Conservation (phyloP, 352 stramenopile genomes). For the Pythium brachiatum region DNA sequence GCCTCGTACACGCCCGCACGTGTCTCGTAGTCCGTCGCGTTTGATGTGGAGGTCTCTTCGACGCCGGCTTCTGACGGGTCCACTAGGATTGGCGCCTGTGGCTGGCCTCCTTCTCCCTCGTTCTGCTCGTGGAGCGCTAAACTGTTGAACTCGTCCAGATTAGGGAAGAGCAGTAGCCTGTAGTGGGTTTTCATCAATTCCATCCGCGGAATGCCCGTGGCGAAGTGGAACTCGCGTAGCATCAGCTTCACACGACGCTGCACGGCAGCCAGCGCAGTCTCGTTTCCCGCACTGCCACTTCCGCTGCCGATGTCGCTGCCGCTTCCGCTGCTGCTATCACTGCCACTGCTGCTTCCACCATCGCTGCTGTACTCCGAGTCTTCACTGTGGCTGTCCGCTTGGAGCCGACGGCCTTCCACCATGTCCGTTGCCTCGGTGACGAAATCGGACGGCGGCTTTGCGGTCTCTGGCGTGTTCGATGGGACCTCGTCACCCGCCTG, state of each 20-base stretch:
- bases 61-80: not conserved
- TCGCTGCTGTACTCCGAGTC: not conserved
- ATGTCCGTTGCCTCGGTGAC: not conserved
- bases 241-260: conserved; percentile 19
- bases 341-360: not conserved
- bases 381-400: not conserved
- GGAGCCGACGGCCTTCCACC: not conserved
- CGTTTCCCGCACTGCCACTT: not conserved
- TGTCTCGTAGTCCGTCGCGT: not conserved
- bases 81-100: not conserved
- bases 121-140: not conserved
- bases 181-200: conserved; percentile 27
- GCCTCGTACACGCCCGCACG: conserved; percentile 14
- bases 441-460: not conserved
- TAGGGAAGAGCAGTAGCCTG: conserved; percentile 30
- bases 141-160: conserved; percentile 29
- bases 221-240: conserved; percentile 47
- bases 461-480: too few species aligned
- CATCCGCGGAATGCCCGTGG: conserved; percentile 51
- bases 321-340: not conserved
- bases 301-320: not conserved
- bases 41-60: not conserved
- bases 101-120: conserved; percentile 5
- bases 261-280: not conserved
- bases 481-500: too few species aligned